Base-by-base conservation (phyloP, 2,329 filamentous ascomycete species). In the Scopulariopsis brevicaulis region DNA sequence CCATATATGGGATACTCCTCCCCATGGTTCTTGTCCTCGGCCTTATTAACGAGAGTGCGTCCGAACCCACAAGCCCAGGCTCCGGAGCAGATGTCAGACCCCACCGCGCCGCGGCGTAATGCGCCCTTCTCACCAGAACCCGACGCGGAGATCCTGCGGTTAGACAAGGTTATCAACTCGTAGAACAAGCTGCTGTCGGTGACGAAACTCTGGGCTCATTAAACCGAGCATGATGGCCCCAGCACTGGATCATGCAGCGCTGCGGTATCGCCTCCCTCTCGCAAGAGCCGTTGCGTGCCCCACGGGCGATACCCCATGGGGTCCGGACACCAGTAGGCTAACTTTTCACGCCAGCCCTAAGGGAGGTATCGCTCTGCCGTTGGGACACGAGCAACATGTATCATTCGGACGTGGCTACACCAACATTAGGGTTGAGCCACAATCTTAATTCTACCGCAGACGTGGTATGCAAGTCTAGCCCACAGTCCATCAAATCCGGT, bases 211-310 rank as follows among this genome's bases (percentile, higher is more conserved):
- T n/a, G n/a, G n/a, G n/a, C n/a, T n/a, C n/a, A n/a, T n/a, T n/a
- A n/a, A n/a, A n/a, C n/a, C n/a, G n/a, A n/a, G n/a, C n/a, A n/a
- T n/a, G n/a, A n/a, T n/a, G n/a, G n/a, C n/a, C n/a, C n/a, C n/a
- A n/a, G 20, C 64, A 69, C 37, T 67, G 69, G 53, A 67, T 83
- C 15, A 74, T 82, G 25, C 79, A 83, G 63, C 73, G 79, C 4
- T 81, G 80, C 58, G 79, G 78, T 1, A 66, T 83, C 5, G 73
- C 72, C 3, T 68, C 77, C 7, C 66, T 83, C 35, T 81, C 75
- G 82, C 59, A 83, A 83, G 65, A 72, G 72, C 61, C 74, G 77
- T 5, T 81, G 79, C 61, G 77, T 84, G 25, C 69, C 83, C 24
- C 81, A 83, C 64, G 73, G 81, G 7, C 74, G 75, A 3, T 81